Conservation (phyloP, 164 flowering plant genomes). For the Kingdonia uniflora region DNA sequence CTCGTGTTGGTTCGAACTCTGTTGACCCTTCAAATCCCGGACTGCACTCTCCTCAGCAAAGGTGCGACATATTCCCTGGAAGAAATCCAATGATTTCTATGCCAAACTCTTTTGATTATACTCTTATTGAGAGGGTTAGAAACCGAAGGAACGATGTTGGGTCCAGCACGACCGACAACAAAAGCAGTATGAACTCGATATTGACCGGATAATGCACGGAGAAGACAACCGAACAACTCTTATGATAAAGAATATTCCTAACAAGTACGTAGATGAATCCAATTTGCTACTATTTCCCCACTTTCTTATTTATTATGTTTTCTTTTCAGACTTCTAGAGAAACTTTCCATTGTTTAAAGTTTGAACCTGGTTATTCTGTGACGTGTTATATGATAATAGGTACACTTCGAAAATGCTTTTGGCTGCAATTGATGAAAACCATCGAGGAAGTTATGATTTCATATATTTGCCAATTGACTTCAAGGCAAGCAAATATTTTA, state of each 20-base stretch:
- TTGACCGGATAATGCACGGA: constrained; percentile 59
- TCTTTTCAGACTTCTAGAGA: neutral
- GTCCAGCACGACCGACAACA: constrained; percentile 48
- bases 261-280: constrained; percentile 45
- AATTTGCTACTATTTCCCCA: neutral
- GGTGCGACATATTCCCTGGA: constrained; percentile 55
- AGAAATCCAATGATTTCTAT: constrained; percentile 56
- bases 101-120: constrained; percentile 43
- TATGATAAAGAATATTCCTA: constrained; percentile 88
- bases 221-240: constrained; percentile 70
- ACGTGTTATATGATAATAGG: constrained; percentile 26
- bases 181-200: constrained; percentile 74
- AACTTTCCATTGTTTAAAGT: too few species aligned
- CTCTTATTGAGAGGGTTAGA: constrained; percentile 50
- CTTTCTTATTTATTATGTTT: neutral
- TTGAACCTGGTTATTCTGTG: neutral
- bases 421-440: constrained; percentile 68
- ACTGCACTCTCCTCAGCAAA: constrained; percentile 55
- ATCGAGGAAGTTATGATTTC: constrained; percentile 74
- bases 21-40: constrained; percentile 53
- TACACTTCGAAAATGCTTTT: constrained; percentile 85
- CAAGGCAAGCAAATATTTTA: constrained; percentile 50
- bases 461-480: constrained; percentile 84
- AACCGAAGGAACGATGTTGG: constrained; percentile 41
- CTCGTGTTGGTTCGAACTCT: constrained; percentile 45